These are phyloP conservation scores for Auxenochlorella pyrenoidosa DNA, from an alignment of 139 green algal species.

Conservation along the genomic window DNA sequence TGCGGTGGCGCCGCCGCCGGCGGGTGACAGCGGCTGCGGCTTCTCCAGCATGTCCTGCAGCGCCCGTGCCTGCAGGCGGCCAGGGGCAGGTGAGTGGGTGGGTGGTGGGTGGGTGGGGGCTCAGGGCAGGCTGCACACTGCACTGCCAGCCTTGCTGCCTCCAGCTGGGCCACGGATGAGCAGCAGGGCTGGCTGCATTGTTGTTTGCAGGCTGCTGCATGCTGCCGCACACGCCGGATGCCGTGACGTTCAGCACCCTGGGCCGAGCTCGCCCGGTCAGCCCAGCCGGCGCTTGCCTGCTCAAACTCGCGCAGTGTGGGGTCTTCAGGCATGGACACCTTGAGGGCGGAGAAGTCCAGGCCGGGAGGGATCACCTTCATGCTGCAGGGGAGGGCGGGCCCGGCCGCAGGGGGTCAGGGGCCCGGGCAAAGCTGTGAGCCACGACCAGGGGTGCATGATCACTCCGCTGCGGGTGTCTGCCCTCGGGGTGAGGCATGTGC, in stretches of 20 bases:
- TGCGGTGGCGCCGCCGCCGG: background rate
- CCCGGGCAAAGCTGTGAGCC: too few relatives aligned
- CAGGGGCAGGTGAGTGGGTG: too few relatives aligned
- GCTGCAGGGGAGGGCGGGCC: background rate
- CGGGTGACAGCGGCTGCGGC: background rate
- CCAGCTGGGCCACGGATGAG: background rate
- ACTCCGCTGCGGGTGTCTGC: too few relatives aligned
- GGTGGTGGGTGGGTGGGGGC: too few relatives aligned
- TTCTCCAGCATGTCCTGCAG: slow-evolving; percentile 6
- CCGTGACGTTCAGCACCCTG: too few relatives aligned
- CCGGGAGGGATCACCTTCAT: slow-evolving; percentile 93
- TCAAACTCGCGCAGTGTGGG: slow-evolving; percentile 67
- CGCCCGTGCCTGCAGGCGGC: background rate
- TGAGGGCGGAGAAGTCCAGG: slow-evolving; percentile 84
- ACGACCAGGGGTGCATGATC: too few relatives aligned
- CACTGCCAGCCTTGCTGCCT: background rate
- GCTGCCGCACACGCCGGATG: too few relatives aligned
- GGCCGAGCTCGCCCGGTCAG: background rate
- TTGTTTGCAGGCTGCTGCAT: too few relatives aligned
- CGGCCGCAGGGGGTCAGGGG: too few relatives aligned
- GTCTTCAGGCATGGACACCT: slow-evolving; percentile 73
- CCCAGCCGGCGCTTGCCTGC: background rate
- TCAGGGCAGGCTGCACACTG: too few relatives aligned
- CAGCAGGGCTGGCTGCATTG: too few relatives aligned
- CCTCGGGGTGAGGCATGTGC: too few relatives aligned